These are phyloP conservation scores for Larix kaempferi DNA, from an alignment of 75 land plant species.

Conservation along the genomic window DNA sequence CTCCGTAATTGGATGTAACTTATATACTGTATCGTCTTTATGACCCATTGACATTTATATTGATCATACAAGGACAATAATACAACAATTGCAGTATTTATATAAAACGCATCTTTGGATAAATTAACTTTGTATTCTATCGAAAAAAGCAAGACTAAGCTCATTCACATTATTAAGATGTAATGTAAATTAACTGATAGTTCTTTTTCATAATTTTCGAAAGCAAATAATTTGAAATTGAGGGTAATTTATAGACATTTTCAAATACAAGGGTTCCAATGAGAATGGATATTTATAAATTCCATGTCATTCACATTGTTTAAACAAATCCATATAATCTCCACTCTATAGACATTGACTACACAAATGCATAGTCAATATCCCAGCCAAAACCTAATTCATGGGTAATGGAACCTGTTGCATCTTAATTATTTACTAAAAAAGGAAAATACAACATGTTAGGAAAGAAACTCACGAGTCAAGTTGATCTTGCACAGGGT, in stretches of 20 bases:
- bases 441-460: neutral
- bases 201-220: neutral
- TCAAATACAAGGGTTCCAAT: neutral
- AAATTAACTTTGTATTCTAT: neutral
- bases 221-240: neutral
- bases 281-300: neutral
- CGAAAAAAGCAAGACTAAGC: neutral
- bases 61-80: no score
- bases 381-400: no score
- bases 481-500: constrained; percentile 64
- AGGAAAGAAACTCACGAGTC: constrained; percentile 45
- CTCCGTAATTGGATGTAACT: no score
- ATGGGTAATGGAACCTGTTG: neutral
- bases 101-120: no score
- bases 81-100: no score
- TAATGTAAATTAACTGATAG: neutral
- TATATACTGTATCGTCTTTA: no score
- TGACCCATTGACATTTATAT: no score
- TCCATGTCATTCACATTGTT: neutral
- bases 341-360: neutral
- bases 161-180: neutral
- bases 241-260: neutral
- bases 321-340: neutral
- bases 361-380: neutral
- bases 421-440: neutral